Percentiles rank a stretch among this genome's conserved stretches.
These are phyloP conservation scores for Arachis monticola DNA, from an alignment of 331 rosid species.

Conservation along the genomic window DNA sequence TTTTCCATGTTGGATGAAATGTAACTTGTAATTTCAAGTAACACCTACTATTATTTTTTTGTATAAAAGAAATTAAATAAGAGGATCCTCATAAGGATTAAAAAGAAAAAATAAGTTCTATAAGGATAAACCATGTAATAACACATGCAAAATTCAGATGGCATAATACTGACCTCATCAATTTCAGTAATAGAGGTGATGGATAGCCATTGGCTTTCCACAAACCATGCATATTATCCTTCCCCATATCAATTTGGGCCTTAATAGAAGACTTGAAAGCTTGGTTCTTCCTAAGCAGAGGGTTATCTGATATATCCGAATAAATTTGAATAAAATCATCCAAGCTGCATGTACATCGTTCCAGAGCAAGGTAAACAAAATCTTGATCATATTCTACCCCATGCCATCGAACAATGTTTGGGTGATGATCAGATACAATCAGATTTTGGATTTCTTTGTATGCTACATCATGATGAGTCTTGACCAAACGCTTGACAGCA, in stretches of 20 bases:
- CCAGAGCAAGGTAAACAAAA: conserved; percentile 82
- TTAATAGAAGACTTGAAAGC: conserved; percentile 37
- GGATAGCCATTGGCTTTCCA: conserved; percentile 73
- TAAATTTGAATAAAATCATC: conserved; percentile 60
- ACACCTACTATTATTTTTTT: too few species aligned
- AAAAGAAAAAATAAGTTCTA: too few species aligned
- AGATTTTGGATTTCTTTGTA: conserved; percentile 78
- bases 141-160: conserved; percentile 2
- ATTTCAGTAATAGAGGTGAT: conserved; percentile 59
- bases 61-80: too few species aligned
- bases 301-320: conserved; percentile 44
- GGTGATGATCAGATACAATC: conserved; percentile 79
- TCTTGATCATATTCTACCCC: conserved; percentile 83
- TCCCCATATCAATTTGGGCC: conserved; percentile 43
- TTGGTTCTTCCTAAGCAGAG: conserved; percentile 36
- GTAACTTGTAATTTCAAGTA: too few species aligned
- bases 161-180: conserved; percentile 71
- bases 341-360: conserved; percentile 78
- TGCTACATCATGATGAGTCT: conserved; percentile 73
- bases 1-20: too few species aligned
- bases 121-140: background rate
- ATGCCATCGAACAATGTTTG: conserved; percentile 84
- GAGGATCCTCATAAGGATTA: too few species aligned
- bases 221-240: conserved; percentile 46
- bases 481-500: conserved; percentile 91